Conservation (phyloP, 192 early-diverging fungal genomes). For the Dissophora globulifera region DNA sequence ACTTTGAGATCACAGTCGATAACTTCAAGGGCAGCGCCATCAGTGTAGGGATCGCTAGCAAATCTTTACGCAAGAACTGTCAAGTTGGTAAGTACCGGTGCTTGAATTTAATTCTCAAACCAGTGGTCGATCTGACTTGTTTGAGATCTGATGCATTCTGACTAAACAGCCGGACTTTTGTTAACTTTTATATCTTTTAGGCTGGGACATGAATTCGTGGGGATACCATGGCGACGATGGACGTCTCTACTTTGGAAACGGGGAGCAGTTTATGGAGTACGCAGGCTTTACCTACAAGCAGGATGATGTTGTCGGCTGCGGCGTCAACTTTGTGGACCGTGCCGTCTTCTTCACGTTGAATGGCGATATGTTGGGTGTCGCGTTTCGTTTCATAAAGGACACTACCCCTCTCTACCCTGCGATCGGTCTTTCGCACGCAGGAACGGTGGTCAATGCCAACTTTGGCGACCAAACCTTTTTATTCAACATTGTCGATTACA, state of each 20-base stretch:
- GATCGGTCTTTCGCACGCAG: constrained; percentile 47
- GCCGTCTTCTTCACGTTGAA: constrained; percentile 46
- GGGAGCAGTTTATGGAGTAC: constrained; percentile 37
- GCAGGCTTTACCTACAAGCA: constrained; percentile 21
- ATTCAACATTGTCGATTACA: constrained; percentile 49
- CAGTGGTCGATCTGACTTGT: too few relatives aligned
- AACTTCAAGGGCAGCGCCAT: constrained; percentile 46
- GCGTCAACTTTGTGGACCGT: constrained; percentile 40
- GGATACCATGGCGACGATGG: constrained; percentile 49
- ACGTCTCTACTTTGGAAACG: constrained; percentile 46
- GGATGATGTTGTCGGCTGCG: constrained; percentile 38
- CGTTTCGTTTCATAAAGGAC: constrained; percentile 43
- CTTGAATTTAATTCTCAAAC: too few relatives aligned
- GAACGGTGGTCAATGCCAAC: constrained; percentile 52
- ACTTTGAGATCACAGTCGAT: constrained; percentile 48
- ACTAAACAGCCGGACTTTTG: too few relatives aligned
- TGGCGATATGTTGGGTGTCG: constrained; percentile 40
- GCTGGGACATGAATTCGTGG: constrained; percentile 52
- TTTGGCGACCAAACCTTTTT: constrained; percentile 52
- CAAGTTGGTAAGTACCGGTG: constrained; percentile 39
- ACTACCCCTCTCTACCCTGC: constrained; percentile 47
- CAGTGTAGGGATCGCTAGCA: constrained; percentile 48
- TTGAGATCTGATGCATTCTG: too few relatives aligned
- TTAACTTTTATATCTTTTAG: too few relatives aligned
- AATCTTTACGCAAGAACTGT: constrained; percentile 43